These are phyloP conservation scores for Trichoderma asperellum DNA, from an alignment of 2,329 filamentous ascomycete species.

Conservation along the genomic window DNA sequence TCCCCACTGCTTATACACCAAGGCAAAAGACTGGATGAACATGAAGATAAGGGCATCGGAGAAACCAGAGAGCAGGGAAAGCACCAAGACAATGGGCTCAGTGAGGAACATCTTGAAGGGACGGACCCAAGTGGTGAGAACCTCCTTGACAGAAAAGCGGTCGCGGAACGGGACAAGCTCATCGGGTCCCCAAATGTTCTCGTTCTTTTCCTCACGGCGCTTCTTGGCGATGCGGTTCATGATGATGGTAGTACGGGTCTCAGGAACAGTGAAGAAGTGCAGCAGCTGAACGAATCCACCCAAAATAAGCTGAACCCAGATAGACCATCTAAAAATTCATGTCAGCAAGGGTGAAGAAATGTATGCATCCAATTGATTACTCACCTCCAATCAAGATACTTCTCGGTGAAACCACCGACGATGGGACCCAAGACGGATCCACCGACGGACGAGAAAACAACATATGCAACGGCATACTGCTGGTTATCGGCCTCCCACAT, in stretches of 20 bases:
- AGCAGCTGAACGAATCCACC: slow-evolving; percentile 69
- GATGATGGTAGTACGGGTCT: slow-evolving; percentile 76
- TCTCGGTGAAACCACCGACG: slow-evolving; percentile 75
- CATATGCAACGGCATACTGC: slow-evolving; percentile 75
- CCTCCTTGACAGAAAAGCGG: slow-evolving; percentile 61
- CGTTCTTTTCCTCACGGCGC: slow-evolving; percentile 62
- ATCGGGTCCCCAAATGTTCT: slow-evolving; percentile 71
- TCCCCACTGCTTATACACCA: slow-evolving; percentile 70
- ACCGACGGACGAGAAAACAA: slow-evolving; percentile 79
- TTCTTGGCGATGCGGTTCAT: slow-evolving; percentile 80
- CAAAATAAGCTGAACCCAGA: slow-evolving; percentile 85
- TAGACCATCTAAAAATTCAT: slow-evolving; percentile 56
- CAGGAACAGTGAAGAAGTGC: slow-evolving; percentile 72
- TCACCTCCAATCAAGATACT: slow-evolving; percentile 68
- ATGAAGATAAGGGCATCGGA: slow-evolving; percentile 77
- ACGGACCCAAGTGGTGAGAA: slow-evolving; percentile 61
- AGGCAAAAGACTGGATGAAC: slow-evolving; percentile 71
- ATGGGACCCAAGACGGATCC: slow-evolving; percentile 78
- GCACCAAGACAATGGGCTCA: slow-evolving; percentile 72
- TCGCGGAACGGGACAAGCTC: slow-evolving; percentile 66
- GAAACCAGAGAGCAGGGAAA: slow-evolving; percentile 74
- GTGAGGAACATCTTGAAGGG: slow-evolving; percentile 75
- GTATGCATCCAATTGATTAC: not conserved
- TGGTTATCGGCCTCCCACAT: slow-evolving; percentile 72
- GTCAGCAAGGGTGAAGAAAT: slow-evolving; percentile 26